Evolutionary conservation across 129 eudicot genomes (phyloP), one percentile per base, ranked within the genome.

Genomic region (carrot (Daucus carota)): DNA sequence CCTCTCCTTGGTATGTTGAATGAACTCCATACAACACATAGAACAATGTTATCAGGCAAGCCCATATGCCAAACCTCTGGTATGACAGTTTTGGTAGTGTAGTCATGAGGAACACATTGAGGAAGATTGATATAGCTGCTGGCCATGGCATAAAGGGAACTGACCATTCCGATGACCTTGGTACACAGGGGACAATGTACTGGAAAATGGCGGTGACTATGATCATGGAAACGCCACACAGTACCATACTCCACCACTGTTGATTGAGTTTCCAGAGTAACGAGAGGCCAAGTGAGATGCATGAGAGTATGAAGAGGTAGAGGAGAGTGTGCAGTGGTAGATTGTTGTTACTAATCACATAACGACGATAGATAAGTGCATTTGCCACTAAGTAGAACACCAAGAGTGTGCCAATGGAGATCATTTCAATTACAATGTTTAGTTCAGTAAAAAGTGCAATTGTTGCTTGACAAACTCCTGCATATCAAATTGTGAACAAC

Each of bases 141-240:
- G 93, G 91, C 96, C 96, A 90, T 32, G 96, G 96, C 96, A 90
- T 90, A 36, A 86, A 80, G 4, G 93, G 96, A 26, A 90, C 96
- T 38, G 80, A 78, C 96, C 96, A 90, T 24, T 80, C 85, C 13
- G 71, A 32, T 43, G 70, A 54, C 52, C 70, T 75, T 45, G 73
- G 73, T 31, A 76, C 48, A 24, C 54, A 59, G 28, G 73, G 76
- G 80, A 84, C 83, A 80, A 75, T 68, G 79, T 84, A 81, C 40
- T 88, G 96, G 76, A 88, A 88, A 71, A 78, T 20, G 5, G 89
- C 84, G 3, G 93, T 88, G 42, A 74, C 42, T n/a, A 75, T 54
- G 74, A 88, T 81, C 38, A 84, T 34, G 57, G 71, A 50, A 32
- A 75, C 74, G 31, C 82, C 87, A 47, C 80, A 90, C 57, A 86